A percentile compares a stretch with the other conserved stretches of the same genome.
Evolutionary conservation across 2,329 filamentous ascomycete species (phyloP).

Genomic region (Graphiopsis chlorocephala): DNA sequence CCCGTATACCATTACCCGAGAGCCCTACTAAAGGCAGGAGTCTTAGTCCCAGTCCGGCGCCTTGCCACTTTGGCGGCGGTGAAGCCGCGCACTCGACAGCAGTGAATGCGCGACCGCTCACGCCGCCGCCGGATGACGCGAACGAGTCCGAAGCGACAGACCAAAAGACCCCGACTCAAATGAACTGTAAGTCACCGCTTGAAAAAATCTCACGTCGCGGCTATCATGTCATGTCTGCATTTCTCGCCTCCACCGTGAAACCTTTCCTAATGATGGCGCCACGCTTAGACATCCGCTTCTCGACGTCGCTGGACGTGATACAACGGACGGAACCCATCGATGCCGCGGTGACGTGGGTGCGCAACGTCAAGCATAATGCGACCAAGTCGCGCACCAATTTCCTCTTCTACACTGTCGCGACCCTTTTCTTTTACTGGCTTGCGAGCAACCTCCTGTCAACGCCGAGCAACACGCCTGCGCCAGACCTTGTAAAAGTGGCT

Average conservation of each 20-base stretch:
- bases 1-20: constrained; percentile 55
- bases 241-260: constrained; percentile 4
- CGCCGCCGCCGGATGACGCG: constrained; percentile 1
- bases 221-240: not conserved
- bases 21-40: constrained; percentile 45
- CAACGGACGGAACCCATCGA: constrained; percentile 84
- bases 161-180: constrained; percentile 29
- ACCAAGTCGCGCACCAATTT: constrained; percentile 70
- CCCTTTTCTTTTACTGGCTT: constrained; percentile 63
- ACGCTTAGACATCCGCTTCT: constrained; percentile 75
- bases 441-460: constrained; percentile 68
- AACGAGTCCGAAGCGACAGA: constrained; percentile 12
- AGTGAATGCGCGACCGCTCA: constrained; percentile 19
- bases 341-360: constrained; percentile 63
- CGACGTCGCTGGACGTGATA: constrained; percentile 81
- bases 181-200: constrained; percentile 33
- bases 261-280: constrained; percentile 5
- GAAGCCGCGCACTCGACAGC: constrained; percentile 19
- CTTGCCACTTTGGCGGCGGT: constrained; percentile 22
- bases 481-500: constrained; percentile 87
- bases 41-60: constrained; percentile 32
- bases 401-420: constrained; percentile 59
- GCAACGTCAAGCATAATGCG: constrained; percentile 56
- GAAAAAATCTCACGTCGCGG: not conserved
- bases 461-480: constrained; percentile 63